These are phyloP conservation scores for Hypoxylon sp. DNA, from an alignment of 2,329 filamentous ascomycete genomes.

Conservation along the genomic window DNA sequence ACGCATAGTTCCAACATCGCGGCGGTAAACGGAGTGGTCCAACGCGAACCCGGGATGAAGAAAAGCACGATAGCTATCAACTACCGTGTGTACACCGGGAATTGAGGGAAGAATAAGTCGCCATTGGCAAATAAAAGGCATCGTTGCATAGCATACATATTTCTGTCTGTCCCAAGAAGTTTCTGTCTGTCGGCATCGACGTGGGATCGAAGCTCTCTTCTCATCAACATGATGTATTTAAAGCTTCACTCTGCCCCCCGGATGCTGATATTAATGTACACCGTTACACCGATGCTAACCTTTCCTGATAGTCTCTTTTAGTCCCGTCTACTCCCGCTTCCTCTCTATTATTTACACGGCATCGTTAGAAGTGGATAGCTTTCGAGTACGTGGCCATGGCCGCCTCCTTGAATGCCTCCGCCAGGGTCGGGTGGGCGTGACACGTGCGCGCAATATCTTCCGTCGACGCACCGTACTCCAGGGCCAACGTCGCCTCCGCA, in stretches of 20 bases:
- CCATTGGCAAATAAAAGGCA: conserved; percentile 19
- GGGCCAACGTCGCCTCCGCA: conserved; percentile 91
- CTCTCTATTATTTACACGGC: conserved; percentile 47
- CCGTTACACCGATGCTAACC: conserved; percentile 51
- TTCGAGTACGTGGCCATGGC: conserved; percentile 97
- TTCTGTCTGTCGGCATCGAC: not conserved
- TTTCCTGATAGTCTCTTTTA: conserved; percentile 31
- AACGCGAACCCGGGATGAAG: too few species aligned
- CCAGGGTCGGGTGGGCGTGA: conserved; percentile 95
- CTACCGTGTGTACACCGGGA: too few species aligned
- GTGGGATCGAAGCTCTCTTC: conserved; percentile 8
- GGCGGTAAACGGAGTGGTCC: too few species aligned
- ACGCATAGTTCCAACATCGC: too few species aligned
- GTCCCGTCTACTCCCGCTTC: conserved; percentile 25
- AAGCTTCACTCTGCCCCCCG: conserved; percentile 40
- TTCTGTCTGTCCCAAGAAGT: not conserved
- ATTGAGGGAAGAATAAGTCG: conserved; percentile 3
- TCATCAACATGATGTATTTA: not conserved
- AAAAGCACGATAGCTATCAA: too few species aligned
- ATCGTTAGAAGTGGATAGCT: conserved; percentile 88
- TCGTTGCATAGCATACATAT: conserved; percentile 10
- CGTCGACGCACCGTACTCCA: conserved; percentile 95
- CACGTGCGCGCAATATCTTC: conserved; percentile 96
- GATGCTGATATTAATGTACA: conserved; percentile 52
- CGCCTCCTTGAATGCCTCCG: conserved; percentile 99